Conservation (phyloP, 2,329 filamentous ascomycete genomes). For the Talaromyces marneffei region DNA sequence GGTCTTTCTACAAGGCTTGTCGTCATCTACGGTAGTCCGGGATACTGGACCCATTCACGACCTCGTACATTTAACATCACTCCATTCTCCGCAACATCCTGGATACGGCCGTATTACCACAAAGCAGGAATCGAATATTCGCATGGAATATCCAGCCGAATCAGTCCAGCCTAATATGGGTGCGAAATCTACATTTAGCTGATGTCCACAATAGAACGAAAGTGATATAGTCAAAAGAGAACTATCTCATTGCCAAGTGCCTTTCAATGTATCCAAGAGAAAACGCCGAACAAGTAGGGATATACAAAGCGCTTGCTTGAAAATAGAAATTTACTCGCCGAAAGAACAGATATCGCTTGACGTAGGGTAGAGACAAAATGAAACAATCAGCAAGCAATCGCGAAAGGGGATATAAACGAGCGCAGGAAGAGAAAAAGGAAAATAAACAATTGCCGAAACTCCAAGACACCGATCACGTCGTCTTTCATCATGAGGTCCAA, state of each 20-base stretch:
- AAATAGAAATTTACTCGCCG: neutral
- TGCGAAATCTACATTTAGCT: neutral
- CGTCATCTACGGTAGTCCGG: neutral
- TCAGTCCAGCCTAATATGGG: too few relatives aligned
- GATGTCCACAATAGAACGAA: neutral
- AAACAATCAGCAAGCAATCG: constrained; percentile 5
- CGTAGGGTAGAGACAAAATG: neutral
- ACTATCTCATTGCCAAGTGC: neutral
- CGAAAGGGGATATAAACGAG: neutral
- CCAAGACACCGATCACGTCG: constrained; percentile 24
- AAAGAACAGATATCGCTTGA: neutral
- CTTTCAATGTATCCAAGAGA: neutral
- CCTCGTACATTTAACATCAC: too few relatives aligned
- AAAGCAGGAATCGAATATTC: neutral
- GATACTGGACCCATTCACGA: neutral
- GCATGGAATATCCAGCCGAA: neutral
- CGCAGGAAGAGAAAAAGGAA: neutral
- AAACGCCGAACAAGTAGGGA: neutral
- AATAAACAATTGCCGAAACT: constrained; percentile 13
- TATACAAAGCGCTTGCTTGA: neutral
- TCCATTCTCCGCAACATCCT: neutral
- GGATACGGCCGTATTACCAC: neutral
- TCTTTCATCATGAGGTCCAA: constrained; percentile 14
- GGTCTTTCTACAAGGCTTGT: neutral
- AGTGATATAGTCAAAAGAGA: neutral